Base-by-base conservation (phyloP, 495 filamentous ascomycete genomes). In the Sordaria brevicollis region DNA sequence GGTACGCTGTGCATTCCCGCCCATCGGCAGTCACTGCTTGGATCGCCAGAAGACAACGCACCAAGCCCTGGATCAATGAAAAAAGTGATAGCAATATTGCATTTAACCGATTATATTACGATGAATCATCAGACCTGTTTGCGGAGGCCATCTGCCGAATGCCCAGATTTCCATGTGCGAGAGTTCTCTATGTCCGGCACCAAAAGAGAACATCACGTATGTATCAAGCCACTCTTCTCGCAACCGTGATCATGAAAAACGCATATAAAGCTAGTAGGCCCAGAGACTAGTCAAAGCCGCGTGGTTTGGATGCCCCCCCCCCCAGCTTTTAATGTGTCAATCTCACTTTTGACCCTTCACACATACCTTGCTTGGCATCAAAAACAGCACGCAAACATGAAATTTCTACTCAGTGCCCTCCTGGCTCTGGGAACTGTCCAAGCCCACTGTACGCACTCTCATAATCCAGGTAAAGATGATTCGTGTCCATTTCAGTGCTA, bases 361-460 rank as follows among this genome's bases (percentile, higher is more conserved):
- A 54, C 5, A 54, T 6, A 6, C 21, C 11, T 29, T 15, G 43
- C 11, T 29, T 15, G 43, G 10, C 21, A 54, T 54, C 19, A 5
- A 29, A 29, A 5, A 15, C n/a, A 29, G 13, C 6, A 11, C 43
- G 13, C 38, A 65, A 76, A 69, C 9, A 79, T 78, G 74, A 49
- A 78, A 67, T 68, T 79, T 11, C 67, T 80, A 29, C 66, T 68
- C 1, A 66, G 71, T 29, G 41, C 79, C 41, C 62, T 81, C 38
- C 33, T 80, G 19, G 69, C 74, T 69, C 74, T 76, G 3, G 71
- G 73, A 25, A 74, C 74, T 35, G 79, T 71, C 1, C 74, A 78
- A 68, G 77, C 79, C 7, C 79, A 79, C 65, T 82, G 78, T 80
- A 76, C 29, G 74, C 69, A 25, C n/a, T n/a, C n/a, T n/a, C n/a